Conservation (phyloP, 305 asterid genomes). For the Withania somnifera region DNA sequence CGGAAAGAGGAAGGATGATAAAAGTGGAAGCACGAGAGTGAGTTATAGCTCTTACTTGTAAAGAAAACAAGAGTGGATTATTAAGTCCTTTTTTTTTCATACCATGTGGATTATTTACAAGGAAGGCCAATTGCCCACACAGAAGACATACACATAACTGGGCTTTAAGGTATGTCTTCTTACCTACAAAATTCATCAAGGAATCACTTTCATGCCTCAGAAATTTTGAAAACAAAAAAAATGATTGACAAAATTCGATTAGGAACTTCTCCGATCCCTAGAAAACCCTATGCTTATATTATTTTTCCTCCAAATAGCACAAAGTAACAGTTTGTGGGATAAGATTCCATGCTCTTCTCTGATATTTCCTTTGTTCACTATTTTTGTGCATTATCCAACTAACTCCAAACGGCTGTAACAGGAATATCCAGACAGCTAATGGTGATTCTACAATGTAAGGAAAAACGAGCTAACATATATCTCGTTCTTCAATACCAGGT, state of each 20-base stretch:
- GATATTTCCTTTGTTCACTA: background rate
- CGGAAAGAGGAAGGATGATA: background rate
- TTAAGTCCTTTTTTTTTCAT: background rate
- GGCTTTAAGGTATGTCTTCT: background rate
- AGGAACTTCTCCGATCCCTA: background rate
- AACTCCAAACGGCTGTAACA: background rate
- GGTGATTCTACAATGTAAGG: background rate
- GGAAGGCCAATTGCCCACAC: background rate
- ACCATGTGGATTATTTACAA: background rate
- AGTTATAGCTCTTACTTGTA: background rate
- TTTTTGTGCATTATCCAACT: background rate
- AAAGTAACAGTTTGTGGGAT: background rate
- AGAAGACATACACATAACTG: background rate
- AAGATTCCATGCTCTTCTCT: background rate
- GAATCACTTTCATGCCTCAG: background rate
- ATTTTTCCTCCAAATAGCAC: background rate
- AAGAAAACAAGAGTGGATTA: background rate
- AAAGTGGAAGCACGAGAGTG: background rate
- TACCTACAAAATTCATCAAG: background rate
- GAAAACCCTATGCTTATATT: background rate
- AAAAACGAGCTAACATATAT: background rate
- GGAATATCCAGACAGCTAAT: background rate
- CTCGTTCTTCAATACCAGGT: background rate
- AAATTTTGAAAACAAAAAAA: background rate
- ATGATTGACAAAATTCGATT: background rate